A percentile compares a stretch with the other conserved stretches of the same genome.
These are phyloP conservation scores for Cytospora mali DNA, from an alignment of 2,329 filamentous ascomycete species.

Conservation along the genomic window DNA sequence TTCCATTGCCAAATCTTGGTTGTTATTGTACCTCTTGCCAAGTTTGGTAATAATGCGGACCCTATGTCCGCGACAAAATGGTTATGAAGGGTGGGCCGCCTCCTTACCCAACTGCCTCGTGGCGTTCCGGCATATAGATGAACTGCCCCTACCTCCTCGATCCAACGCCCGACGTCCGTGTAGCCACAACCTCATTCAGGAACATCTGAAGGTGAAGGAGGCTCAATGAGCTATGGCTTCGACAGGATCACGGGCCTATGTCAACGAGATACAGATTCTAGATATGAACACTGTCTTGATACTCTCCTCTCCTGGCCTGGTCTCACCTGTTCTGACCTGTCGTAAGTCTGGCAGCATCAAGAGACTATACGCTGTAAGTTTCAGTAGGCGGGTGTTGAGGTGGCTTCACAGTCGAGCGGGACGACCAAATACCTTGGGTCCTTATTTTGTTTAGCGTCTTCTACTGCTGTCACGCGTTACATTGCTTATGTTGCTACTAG, in stretches of 20 bases:
- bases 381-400: not conserved
- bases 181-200: not conserved
- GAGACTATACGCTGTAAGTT: not conserved
- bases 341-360: no score
- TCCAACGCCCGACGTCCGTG: not conserved
- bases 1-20: no score
- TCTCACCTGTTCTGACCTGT: no score
- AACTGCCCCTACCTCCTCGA: no score
- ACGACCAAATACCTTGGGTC: conserved; percentile 5
- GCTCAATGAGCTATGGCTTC: not conserved
- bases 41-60: conserved; percentile 22
- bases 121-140: no score
- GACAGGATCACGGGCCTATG: not conserved
- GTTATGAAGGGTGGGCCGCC: conserved; percentile 14
- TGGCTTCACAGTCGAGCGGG: not conserved
- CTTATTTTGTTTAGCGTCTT: not conserved
- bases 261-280: not conserved
- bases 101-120: no score
- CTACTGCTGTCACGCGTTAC: conserved; percentile 3
- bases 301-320: not conserved
- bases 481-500: not conserved
- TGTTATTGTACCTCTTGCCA: conserved; percentile 11
- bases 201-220: not conserved
- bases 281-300: not conserved
- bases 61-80: conserved; percentile 22